Conservation (phyloP, 495 filamentous ascomycete genomes). For the Aspergillus baeticus region DNA sequence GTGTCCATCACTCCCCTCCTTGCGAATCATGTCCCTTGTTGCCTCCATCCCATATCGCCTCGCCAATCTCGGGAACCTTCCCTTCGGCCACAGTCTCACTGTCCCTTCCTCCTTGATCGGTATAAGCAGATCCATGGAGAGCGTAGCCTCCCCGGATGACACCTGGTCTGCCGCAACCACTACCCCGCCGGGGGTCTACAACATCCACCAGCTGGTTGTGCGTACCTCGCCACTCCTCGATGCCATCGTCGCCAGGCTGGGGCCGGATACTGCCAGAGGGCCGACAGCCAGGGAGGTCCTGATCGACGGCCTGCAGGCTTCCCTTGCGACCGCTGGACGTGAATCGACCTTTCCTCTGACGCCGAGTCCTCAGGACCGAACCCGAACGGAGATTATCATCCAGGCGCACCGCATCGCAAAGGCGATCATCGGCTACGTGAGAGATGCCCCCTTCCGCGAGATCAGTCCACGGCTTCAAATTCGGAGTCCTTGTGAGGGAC, state of each 20-base stretch:
- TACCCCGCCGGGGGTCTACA: conserved; percentile 4
- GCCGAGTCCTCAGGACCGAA: not conserved
- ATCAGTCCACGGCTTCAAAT: not conserved
- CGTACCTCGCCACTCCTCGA: conserved; percentile 6
- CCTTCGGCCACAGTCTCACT: conserved; percentile 2
- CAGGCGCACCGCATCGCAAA: conserved; percentile 22
- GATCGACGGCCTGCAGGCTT: conserved; percentile 3
- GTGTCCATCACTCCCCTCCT: not conserved
- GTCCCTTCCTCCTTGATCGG: not conserved
- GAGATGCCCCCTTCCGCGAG: not conserved
- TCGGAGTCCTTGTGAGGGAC: conserved; percentile 5
- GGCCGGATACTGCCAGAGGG: not conserved
- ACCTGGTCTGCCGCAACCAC: conserved; percentile 5
- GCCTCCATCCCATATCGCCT: conserved; percentile 6
- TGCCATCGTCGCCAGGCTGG: conserved; percentile 6
- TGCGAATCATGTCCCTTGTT: conserved; percentile 12
- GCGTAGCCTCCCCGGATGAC: not conserved
- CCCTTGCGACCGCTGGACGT: not conserved
- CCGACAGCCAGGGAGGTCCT: not conserved
- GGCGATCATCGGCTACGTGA: not conserved
- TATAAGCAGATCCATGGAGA: conserved; percentile 1
- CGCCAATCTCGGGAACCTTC: conserved; percentile 2
- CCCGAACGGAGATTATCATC: not conserved
- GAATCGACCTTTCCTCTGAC: conserved; percentile 8
- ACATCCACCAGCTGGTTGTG: conserved; percentile 6